A percentile compares a stretch with the other conserved stretches of the same genome.
Evolutionary conservation across 768 basidiomycete genomes (phyloP).

Genomic region (Panellus pusillus): DNA sequence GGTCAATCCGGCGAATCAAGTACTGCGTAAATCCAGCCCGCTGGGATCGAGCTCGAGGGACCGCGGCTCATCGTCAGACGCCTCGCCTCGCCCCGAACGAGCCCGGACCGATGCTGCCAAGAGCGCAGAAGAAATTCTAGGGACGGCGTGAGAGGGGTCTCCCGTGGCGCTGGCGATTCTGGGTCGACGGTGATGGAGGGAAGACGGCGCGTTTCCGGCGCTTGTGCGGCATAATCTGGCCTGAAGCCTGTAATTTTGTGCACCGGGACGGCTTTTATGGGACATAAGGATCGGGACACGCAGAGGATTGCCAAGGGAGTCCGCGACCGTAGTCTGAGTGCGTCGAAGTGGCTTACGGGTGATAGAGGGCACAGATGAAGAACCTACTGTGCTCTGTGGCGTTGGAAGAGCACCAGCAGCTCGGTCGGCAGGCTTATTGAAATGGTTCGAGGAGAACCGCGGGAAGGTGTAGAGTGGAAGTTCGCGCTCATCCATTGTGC

Average conservation of each 20-base stretch:
- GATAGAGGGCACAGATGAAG: constrained; percentile 8
- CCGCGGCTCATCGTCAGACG: constrained; percentile 31
- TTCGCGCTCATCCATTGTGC: constrained; percentile 9
- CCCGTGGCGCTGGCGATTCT: constrained; percentile 6
- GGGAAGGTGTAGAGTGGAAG: constrained; percentile 20
- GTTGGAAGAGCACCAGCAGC: neutral
- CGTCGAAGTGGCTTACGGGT: neutral
- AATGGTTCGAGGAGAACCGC: neutral
- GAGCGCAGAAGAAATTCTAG: constrained; percentile 34
- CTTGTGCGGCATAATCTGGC: constrained; percentile 17
- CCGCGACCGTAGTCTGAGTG: neutral
- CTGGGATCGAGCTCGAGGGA: constrained; percentile 35
- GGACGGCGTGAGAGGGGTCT: constrained; percentile 29
- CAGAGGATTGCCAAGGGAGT: neutral
- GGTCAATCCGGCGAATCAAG: constrained; percentile 42
- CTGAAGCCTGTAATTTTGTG: constrained; percentile 25
- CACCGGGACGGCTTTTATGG: constrained; percentile 19
- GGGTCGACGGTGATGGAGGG: neutral
- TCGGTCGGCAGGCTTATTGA: neutral
- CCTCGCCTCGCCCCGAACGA: constrained; percentile 33
- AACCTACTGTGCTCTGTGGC: neutral
- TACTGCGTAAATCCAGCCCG: constrained; percentile 41
- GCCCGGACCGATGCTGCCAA: constrained; percentile 38
- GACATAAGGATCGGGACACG: constrained; percentile 7
- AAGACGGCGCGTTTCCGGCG: neutral